phyloP scores from a whole-genome alignment of 768 basidiomycete genomes.

The Kwoniella dendrophila region DNA sequence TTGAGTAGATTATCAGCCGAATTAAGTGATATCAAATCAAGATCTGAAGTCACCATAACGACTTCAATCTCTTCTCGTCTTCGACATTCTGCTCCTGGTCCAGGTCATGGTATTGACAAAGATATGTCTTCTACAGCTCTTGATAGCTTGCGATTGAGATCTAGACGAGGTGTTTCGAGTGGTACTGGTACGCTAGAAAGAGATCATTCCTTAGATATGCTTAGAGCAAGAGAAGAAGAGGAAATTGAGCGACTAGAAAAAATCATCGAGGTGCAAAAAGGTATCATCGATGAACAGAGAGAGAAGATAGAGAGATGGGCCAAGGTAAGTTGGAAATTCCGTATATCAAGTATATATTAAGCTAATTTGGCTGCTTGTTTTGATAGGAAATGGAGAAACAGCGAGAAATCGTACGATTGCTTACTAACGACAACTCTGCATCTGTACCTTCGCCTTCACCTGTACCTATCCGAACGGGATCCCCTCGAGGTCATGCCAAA shows the following conservation, averaged over 20 bases:
- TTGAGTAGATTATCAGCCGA: constrained; percentile 7
- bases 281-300: constrained; percentile 46
- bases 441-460: constrained; percentile 6
- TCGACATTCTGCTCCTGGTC: constrained; percentile 14
- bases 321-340: constrained; percentile 32
- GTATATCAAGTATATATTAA: not conserved
- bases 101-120: constrained; percentile 9
- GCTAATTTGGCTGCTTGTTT: not conserved
- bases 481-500: constrained; percentile 31
- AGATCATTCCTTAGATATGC: constrained; percentile 12
- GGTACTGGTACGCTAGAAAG: constrained; percentile 5
- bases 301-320: constrained; percentile 51
- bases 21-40: constrained; percentile 8
- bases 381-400: constrained; percentile 45
- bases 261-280: constrained; percentile 49
- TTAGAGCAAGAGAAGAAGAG: constrained; percentile 24
- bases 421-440: constrained; percentile 24
- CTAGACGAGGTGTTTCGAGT: constrained; percentile 8
- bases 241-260: constrained; percentile 50
- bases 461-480: not conserved
- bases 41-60: constrained; percentile 9
- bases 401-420: constrained; percentile 40
- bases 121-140: constrained; percentile 15
- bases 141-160: not conserved
- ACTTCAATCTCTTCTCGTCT: constrained; percentile 15